Evolutionary conservation across 164 flowering plant genomes (phyloP).

Genomic region (Macadamia integrifolia): DNA sequence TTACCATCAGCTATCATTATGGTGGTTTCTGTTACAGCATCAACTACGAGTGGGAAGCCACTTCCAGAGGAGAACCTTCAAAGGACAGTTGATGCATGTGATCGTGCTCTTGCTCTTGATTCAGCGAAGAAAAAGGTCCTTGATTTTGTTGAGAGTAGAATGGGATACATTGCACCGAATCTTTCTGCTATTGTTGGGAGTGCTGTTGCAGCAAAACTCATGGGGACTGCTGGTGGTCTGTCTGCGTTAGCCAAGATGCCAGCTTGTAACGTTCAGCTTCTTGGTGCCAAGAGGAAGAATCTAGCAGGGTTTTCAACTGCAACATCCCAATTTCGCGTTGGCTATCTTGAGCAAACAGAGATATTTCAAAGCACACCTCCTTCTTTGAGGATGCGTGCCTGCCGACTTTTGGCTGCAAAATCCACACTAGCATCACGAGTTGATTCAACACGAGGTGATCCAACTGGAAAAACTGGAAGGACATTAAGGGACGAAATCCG

Average conservation of each 20-base stretch:
- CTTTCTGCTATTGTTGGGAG: constrained; percentile 93
- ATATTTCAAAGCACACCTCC: constrained; percentile 56
- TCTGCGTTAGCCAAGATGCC: too few species aligned
- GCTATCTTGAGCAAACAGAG: constrained; percentile 60
- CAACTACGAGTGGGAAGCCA: constrained; percentile 90
- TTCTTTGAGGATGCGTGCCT: constrained; percentile 76
- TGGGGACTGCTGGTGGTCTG: constrained; percentile 97
- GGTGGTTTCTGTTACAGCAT: constrained; percentile 96
- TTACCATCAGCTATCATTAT: constrained; percentile 87
- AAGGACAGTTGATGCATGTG: constrained; percentile 89
- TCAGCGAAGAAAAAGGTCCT: constrained; percentile 78
- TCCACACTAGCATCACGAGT: constrained; percentile 91
- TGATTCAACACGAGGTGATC: constrained; percentile 81
- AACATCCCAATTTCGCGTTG: constrained; percentile 81
- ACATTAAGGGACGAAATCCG: constrained; percentile 65
- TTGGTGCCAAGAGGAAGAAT: constrained; percentile 84
- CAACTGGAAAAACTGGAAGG: constrained; percentile 77
- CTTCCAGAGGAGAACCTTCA: constrained; percentile 76
- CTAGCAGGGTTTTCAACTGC: constrained; percentile 96
- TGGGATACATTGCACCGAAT: constrained; percentile 96
- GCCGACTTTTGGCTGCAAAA: constrained; percentile 80
- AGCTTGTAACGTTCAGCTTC: constrained; percentile 48
- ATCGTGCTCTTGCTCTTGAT: constrained; percentile 89
- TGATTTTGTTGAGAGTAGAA: constrained; percentile 93
- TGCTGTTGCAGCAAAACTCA: constrained; percentile 96